Conservation (phyloP, 225 moss, liverwort and hornwort species). For the Sphagnum contortum region DNA sequence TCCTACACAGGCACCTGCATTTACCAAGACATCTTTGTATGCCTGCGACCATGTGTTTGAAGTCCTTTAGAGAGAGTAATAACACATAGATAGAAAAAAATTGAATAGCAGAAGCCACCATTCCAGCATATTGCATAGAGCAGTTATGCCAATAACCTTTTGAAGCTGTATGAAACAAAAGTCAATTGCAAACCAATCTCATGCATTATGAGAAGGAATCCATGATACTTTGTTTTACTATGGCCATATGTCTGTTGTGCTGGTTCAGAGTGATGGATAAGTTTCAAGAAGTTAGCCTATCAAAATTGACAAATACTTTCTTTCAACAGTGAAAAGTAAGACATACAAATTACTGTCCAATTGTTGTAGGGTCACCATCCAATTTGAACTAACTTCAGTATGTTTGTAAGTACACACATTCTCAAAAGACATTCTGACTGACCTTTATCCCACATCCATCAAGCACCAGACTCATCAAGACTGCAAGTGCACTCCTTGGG, state of each 20-base stretch:
- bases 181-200: no score
- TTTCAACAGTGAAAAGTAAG: background rate
- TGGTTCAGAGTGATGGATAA: background rate
- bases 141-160: background rate
- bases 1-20: slow-evolving; percentile 55
- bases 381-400: no score
- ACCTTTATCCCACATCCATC: slow-evolving; percentile 89
- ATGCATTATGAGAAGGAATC: no score
- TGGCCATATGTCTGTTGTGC: no score
- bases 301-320: background rate
- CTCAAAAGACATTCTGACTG: background rate
- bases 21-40: no score
- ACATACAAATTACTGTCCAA: background rate
- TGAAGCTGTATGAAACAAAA: background rate
- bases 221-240: no score
- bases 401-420: no score
- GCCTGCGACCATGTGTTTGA: slow-evolving; percentile 1
- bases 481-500: slow-evolving; percentile 81
- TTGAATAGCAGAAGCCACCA: no score
- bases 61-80: background rate
- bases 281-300: background rate
- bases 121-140: background rate
- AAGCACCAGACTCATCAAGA: slow-evolving; percentile 56
- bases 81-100: no score
- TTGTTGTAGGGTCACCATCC: background rate